A percentile compares a stretch with the other conserved stretches of the same genome.
Evolutionary conservation across 2,329 filamentous ascomycete genomes (phyloP).

Genomic region (Fusarium bulbicola): DNA sequence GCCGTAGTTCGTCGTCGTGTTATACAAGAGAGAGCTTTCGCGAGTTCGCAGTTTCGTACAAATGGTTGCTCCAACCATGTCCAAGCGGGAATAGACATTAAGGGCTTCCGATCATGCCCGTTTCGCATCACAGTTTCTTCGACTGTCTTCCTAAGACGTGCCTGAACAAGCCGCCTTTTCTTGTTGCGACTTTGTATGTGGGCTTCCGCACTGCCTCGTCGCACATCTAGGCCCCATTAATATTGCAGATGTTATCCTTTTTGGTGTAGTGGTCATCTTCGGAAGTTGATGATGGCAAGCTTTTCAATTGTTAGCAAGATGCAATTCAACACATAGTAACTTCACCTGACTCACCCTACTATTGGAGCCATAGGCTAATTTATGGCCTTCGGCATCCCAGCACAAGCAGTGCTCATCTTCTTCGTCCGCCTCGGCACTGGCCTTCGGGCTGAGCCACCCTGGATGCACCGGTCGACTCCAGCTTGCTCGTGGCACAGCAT

Average conservation of each 20-base stretch:
- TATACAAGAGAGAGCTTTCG: constrained; percentile 39
- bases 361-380: constrained; percentile 70
- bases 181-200: neutral
- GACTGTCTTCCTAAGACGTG: constrained; percentile 4
- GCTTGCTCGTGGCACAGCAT: constrained; percentile 65
- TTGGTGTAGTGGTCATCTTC: constrained; percentile 43
- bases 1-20: constrained; percentile 37
- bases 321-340: too few relatives aligned
- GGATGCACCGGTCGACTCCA: constrained; percentile 66
- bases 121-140: constrained; percentile 6
- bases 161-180: neutral
- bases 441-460: constrained; percentile 67
- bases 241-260: neutral
- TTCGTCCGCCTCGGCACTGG: constrained; percentile 62
- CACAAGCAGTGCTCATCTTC: constrained; percentile 69
- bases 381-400: constrained; percentile 70
- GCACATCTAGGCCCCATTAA: neutral
- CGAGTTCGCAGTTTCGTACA: constrained; percentile 2
- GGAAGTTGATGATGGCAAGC: constrained; percentile 63
- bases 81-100: constrained; percentile 33
- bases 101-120: constrained; percentile 6
- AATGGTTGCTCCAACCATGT: constrained; percentile 1
- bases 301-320: constrained; percentile 35
- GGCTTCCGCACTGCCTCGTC: neutral
- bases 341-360: constrained; percentile 62